Conservation (phyloP, 345 rosid genomes). For the Noccaea caerulescens region DNA sequence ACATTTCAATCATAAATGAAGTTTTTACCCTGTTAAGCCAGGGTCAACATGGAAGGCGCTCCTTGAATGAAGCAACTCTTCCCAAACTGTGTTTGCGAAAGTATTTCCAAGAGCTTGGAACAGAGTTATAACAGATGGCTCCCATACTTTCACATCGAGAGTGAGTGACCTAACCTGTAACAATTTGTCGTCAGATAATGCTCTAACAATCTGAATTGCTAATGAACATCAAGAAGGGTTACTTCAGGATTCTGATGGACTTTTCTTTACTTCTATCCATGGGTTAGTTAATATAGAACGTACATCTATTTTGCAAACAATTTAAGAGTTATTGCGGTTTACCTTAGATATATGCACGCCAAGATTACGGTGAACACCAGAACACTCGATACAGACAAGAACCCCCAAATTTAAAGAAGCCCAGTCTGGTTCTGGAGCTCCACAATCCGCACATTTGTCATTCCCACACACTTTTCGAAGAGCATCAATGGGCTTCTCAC, state of each 20-base stretch:
- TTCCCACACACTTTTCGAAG: conserved; percentile 82
- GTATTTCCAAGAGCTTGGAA: conserved; percentile 95
- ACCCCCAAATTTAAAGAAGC: conserved; percentile 97
- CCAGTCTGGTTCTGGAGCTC: conserved; percentile 99
- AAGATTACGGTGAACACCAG: conserved; percentile 99
- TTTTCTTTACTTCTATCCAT: conserved; percentile 4
- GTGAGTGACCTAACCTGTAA: conserved; percentile 95
- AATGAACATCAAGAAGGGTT: conserved; percentile 23
- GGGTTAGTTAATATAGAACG: not conserved
- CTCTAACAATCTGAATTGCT: conserved; percentile 22
- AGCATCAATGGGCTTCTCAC: conserved; percentile 90
- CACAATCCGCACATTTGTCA: conserved; percentile 99
- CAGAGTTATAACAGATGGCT: conserved; percentile 92
- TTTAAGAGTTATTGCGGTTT: conserved; percentile 17
- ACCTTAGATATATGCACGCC: conserved; percentile 99
- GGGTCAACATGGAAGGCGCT: conserved; percentile 68
- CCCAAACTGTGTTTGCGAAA: conserved; percentile 95
- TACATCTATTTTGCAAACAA: conserved; percentile 6
- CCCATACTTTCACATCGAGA: conserved; percentile 98
- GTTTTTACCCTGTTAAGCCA: conserved; percentile 58
- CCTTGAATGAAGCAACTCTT: conserved; percentile 91
- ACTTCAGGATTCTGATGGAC: conserved; percentile 16
- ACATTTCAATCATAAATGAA: conserved; percentile 18
- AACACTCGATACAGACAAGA: conserved; percentile 98
- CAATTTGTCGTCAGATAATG: not conserved